phyloP scores from a whole-genome alignment of 352 stramenopile genomes.

The Phytophthora kernoviae region DNA sequence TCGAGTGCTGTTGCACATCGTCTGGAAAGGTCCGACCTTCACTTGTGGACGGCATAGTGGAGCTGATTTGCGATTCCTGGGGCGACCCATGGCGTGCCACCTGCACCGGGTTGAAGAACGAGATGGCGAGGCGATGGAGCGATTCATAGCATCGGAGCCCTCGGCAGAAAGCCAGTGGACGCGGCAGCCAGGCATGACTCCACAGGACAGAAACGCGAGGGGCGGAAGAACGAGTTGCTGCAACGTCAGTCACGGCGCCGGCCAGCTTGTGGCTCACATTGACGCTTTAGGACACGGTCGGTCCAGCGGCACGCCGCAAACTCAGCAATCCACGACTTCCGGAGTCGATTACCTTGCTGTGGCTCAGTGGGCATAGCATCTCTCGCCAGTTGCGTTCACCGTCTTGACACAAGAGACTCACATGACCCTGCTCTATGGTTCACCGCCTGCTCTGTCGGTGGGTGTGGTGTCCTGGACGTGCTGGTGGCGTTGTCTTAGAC shows the following conservation, averaged over 20 bases:
- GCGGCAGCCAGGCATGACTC: constrained; percentile 22
- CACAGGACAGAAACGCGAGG: constrained; percentile 29
- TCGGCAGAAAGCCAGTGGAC: constrained; percentile 27
- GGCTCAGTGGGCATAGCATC: constrained; percentile 4
- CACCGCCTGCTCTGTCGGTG: too few species aligned
- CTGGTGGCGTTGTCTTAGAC: too few species aligned
- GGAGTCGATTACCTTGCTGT: constrained; percentile 11
- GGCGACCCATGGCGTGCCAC: constrained; percentile 3
- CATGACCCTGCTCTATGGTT: too few species aligned
- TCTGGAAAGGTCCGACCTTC: constrained; percentile 26
- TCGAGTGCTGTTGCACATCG: constrained; percentile 1
- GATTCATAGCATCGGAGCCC: constrained; percentile 14
- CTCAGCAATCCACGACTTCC: constrained; percentile 23
- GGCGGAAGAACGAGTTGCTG: constrained; percentile 37
- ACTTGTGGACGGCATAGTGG: constrained; percentile 14
- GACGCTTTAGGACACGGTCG: constrained; percentile 16
- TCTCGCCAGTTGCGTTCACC: constrained; percentile 21
- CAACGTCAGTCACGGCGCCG: constrained; percentile 23
- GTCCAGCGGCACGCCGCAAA: constrained; percentile 7
- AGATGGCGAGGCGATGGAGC: not conserved
- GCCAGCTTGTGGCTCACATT: constrained; percentile 23
- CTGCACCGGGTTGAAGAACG: constrained; percentile 5
- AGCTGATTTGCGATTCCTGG: constrained; percentile 25
- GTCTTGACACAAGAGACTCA: too few species aligned
- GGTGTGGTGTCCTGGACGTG: too few species aligned